Base-by-base conservation (phyloP, 2,329 filamentous ascomycete genomes). In the Meredithiella fracta region DNA sequence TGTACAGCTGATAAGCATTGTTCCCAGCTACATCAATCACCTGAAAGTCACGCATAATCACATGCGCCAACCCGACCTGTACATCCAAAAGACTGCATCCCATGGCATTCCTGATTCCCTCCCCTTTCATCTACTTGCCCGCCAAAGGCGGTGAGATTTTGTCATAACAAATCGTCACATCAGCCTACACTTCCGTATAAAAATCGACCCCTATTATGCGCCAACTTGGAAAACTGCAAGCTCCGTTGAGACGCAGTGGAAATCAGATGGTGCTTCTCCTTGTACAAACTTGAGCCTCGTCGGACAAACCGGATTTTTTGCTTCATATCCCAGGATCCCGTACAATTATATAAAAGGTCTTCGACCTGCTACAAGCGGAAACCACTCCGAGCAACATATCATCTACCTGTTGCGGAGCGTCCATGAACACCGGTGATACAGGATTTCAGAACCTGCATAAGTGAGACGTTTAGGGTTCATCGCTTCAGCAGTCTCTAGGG, bases 371-470 rank as follows among this genome's bases (percentile, higher is more conserved):
- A 5, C 40, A 44, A 44, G 8, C 40, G n/a, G 40, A 44, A 44
- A 22, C 7, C 40, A n/a, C 15, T 38, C 15, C 20, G 17, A 9
- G 20, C 20, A 44, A n/a, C 40, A 44, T 20, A 9, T 17, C 3
- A 44, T n/a, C 40, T 8, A 8, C n/a, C 20, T n/a, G 17, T n/a
- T n/a, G 20, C 40, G 15, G 20, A 44, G 20, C 31, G 49, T 20
- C 26, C 49, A 31, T 51, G 25, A 17, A 17, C n/a, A 29, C 26
- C 20, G n/a, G 3, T 25, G 17, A 9, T 20, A 25, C 22, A 31
- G n/a, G 14, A 51, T 51, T 51, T 51, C 49, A 51, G 49, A 25
- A 25, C 49, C 31, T 51, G 49, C 49, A 51, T 29, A 29, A 51
- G 49, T 25, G 49, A 51, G 2, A 5, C 8, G 23, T 51, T 51